Evolutionary conservation across 169 alveolate genomes (phyloP).

Genomic region (Eimeria necatrix): DNA sequence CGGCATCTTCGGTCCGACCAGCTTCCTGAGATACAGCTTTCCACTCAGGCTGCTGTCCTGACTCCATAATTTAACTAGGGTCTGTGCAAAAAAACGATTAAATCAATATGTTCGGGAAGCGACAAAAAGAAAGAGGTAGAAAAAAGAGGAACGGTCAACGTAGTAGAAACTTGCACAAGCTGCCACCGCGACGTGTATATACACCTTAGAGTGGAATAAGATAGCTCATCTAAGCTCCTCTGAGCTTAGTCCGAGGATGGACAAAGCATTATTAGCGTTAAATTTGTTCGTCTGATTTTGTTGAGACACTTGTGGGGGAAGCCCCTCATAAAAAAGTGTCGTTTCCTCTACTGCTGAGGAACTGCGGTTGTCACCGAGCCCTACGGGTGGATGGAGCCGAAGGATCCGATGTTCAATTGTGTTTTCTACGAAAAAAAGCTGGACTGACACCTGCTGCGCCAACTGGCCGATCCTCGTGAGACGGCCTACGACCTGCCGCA

Average conservation of each 20-base stretch:
- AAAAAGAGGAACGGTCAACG: not conserved
- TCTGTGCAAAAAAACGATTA: not conserved
- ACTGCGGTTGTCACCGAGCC: not conserved
- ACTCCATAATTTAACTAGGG: not conserved
- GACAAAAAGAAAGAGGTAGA: not conserved
- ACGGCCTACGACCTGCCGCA: not conserved
- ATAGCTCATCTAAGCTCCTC: not conserved
- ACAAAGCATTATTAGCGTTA: not conserved
- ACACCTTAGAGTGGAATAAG: not conserved
- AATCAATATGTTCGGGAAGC: not conserved
- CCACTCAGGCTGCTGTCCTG: not conserved
- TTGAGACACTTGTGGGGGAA: not conserved
- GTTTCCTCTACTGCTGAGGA: not conserved
- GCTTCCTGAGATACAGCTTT: not conserved
- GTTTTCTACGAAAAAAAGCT: not conserved
- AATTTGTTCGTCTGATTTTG: not conserved
- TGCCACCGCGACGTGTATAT: too few species aligned
- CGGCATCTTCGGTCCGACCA: not conserved
- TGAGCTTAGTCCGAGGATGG: not conserved
- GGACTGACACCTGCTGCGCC: not conserved
- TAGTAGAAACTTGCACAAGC: too few species aligned
- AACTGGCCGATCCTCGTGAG: not conserved
- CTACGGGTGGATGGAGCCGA: not conserved
- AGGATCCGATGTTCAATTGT: constrained; percentile 1
- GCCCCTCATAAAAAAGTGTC: not conserved